A percentile compares a stretch with the other conserved stretches of the same genome.
phyloP scores from a whole-genome alignment of 331 rosid species.

The Saraca asoca region DNA sequence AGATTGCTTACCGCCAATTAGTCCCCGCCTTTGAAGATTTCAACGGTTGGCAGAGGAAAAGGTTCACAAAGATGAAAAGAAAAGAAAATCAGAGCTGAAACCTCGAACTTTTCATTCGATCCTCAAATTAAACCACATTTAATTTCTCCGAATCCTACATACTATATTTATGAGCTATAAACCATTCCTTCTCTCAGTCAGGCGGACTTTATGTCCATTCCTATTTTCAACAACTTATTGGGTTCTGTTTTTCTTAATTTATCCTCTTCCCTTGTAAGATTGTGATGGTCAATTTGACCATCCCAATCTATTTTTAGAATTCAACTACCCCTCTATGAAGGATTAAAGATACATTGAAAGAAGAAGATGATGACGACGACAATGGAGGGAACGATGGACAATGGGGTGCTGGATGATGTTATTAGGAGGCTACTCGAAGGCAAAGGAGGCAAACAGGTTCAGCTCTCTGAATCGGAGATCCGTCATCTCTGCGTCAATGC shows the following conservation, averaged over 20 bases:
- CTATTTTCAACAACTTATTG: conserved; percentile 3
- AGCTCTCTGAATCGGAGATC: conserved; percentile 94
- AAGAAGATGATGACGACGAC: conserved; percentile 61
- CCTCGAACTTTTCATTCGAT: conserved; percentile 17
- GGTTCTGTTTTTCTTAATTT: conserved; percentile 33
- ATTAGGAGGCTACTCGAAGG: conserved; percentile 85
- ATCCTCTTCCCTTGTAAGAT: not conserved
- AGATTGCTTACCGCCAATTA: no score
- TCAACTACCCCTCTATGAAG: not conserved
- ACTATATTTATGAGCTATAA: not conserved
- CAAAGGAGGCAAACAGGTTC: conserved; percentile 85
- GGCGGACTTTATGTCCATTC: conserved; percentile 23
- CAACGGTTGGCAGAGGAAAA: not conserved
- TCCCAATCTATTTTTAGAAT: not conserved
- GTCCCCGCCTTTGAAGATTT: no score
- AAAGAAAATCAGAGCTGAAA: not conserved
- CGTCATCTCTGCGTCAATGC: conserved; percentile 97
- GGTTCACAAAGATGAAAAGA: not conserved
- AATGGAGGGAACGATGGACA: conserved; percentile 85
- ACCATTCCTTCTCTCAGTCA: conserved; percentile 15
- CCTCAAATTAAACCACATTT: not conserved
- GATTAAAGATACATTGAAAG: not conserved
- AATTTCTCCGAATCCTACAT: not conserved
- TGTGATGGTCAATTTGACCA: conserved; percentile 16
- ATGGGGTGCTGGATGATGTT: conserved; percentile 67